Base-by-base conservation (phyloP, 345 rosid species). In the Moricandia arvensis region DNA sequence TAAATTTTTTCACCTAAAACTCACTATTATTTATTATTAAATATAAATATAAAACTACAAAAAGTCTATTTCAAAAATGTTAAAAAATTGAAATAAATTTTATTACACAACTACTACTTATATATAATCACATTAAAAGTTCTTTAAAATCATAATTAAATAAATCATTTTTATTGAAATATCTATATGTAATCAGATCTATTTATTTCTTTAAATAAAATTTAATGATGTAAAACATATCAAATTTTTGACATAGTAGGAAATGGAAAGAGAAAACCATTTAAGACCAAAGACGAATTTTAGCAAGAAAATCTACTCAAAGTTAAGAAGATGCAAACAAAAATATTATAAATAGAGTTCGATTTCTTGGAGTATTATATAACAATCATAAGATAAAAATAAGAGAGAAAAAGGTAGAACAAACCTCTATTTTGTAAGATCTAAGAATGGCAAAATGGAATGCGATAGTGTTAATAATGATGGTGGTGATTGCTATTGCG, bases 301-400 rank as follows among this genome's bases (percentile, higher is more conserved):
- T 45, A 16, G 63, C 34, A 13, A 55, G 38, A 4, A n/a, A 8
- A 6, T 66, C 3, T 47, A 66, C 15, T 10, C n/a, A 51, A 53
- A 51, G 55, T 5, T 37, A 3, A 1, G 55, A 41, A 38, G 21
- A 38, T 37, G 65, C 34, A 29, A 4, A 15, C n/a, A 2, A 66
- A 47, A 27, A 21, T 73, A 64, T 3, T 59, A 75, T 66, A 74
- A 67, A 75, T 75, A 75, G 37, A 59, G 38, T 66, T 31, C 30
- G 30, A 2, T 9, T 8, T 33, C 37, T 31, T 43, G 66, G 16
- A 41, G 30, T 21, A 43, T 5, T 21, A 43, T 12, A 12, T 13
- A 41, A 43, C 7, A 33, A 7, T 53, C 41, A 35, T 51, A 34
- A 63, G 34, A 72, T n/a, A n/a, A 12, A 15, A 4, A 58, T 15